phyloP scores from a whole-genome alignment of 2,329 filamentous ascomycete species.

The Fusarium albidum region DNA sequence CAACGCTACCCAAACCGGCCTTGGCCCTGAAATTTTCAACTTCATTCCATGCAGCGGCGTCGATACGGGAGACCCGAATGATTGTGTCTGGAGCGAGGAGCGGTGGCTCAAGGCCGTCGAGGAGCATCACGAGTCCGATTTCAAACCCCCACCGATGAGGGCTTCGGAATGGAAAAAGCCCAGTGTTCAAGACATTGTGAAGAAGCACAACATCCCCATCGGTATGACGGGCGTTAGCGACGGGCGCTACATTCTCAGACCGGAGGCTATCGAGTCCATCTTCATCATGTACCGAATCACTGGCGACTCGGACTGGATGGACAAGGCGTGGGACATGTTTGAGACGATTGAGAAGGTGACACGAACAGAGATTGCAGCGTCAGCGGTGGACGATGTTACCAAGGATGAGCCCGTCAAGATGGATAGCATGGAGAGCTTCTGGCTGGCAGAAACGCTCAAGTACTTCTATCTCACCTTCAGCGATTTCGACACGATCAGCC shows the following conservation, averaged over 20 bases:
- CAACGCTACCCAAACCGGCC: conserved; percentile 62
- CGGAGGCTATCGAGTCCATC: conserved; percentile 82
- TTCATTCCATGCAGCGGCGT: conserved; percentile 53
- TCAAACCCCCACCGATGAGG: conserved; percentile 32
- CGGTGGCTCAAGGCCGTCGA: conserved; percentile 41
- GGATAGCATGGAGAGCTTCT: conserved; percentile 80
- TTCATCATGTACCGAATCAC: conserved; percentile 82
- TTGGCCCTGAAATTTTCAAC: conserved; percentile 66
- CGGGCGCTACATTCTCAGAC: conserved; percentile 70
- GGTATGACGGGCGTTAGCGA: conserved; percentile 66
- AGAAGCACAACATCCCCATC: conserved; percentile 50
- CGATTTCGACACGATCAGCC: conserved; percentile 64
- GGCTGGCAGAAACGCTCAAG: conserved; percentile 74
- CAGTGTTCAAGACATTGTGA: conserved; percentile 34
- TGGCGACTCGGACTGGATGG: conserved; percentile 69
- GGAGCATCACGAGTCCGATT: conserved; percentile 36
- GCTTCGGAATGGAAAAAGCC: conserved; percentile 36
- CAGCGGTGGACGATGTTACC: conserved; percentile 70
- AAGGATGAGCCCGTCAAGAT: conserved; percentile 46
- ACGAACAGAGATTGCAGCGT: conserved; percentile 68
- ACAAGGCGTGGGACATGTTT: conserved; percentile 81
- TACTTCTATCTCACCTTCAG: conserved; percentile 72
- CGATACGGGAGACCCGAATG: conserved; percentile 37
- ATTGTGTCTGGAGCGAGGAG: conserved; percentile 46
- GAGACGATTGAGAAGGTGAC: conserved; percentile 68